Evolutionary conservation across 192 early-diverging fungal species (phyloP), one percentile per base, ranked within the genome.

Genomic region (Phycomyces nitens): DNA sequence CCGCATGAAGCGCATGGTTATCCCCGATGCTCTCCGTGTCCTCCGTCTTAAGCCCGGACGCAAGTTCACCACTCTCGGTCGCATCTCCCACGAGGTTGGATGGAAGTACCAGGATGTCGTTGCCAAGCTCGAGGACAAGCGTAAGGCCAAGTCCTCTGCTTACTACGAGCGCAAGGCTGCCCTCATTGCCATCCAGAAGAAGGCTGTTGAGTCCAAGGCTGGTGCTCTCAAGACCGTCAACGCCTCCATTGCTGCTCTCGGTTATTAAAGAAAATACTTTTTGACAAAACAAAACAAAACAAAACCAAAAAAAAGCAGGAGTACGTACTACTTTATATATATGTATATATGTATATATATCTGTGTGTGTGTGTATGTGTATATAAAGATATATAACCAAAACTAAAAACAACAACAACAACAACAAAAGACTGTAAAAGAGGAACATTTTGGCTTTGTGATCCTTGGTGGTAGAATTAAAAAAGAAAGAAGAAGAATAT

Each of bases 71-170:
- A 89, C 89, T 70, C 78, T 99, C 69, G 90, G 93, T 82, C 88
- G 93, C 70, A 86, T 99, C 80, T 88, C 92, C 51, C 74, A 84
- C 72, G 97, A 98, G 85, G 90, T 99, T 72, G 96, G 97, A 71
- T 99, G 97, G 97, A 99, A 98, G 83, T 97, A 98, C 92, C 83
- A 95, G 78, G 95, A 93, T 72, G 90, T 99, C 65, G 92, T 99
- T 75, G 88, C 86, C 80, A 86, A 89, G 74, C 86, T 99, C 63
- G 97, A 99, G 86, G 94, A 94, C 80, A 97, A 99, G 92, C 89
- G 97, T 79, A 98, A 97, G 92, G 90, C 89, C 77, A 90, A 92
- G 81, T 78, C 82, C 76, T 79, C 88, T 77, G 94, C 90, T 67
- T 96, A 82, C 88, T 97, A 96, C 83, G 88, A 96, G 77, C 90